Evolutionary conservation across 2,329 filamentous ascomycete species (phyloP), one percentile per base, ranked within the genome.

Genomic region (Acrocalymma vagum): DNA sequence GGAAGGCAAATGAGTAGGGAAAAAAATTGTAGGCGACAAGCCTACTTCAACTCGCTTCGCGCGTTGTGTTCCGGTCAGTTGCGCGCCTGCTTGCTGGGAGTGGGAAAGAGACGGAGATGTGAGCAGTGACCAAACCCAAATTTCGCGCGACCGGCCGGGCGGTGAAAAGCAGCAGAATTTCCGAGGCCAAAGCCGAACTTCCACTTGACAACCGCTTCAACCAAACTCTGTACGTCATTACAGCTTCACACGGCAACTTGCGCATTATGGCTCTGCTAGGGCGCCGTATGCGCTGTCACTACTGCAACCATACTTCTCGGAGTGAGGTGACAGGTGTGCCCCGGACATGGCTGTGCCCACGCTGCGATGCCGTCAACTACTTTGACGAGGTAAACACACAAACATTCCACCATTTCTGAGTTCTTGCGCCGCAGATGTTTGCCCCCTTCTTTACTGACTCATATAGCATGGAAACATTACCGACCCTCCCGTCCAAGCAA

Each of bases 321-420:
- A 58, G 60, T 20, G 38, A 47, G 17, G 45, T 59, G 8, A 29
- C 48, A 6, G 58, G 58, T 10, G 42, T 62, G 26, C 53, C 60
- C 7, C 47, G 43, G 9, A 46, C 46, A 28, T 69, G 58, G 43
- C 39, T 53, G 15, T 69, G 68, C 71, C 72, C 80, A 14, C 76
- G 81, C 47, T 99, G 94, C 76, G 88, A 94, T 59, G 88, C 92
- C 13, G 84, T 86, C 44, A 99, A 97, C 70, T 88, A 90, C 73
- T 77, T 96, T 21, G 94, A 99, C 66, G 80, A 93, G 75, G 91
- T 94, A 73, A 35, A 50, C 26, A 31, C 31, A 33, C 15, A 47
- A 18, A 45, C 32, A 33, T 27, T 13, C 21, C 17, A 27, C 25
- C 22, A 22, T 32, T n/a, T n/a, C n/a, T n/a, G n/a, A n/a, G n/a